A percentile compares a stretch with the other conserved stretches of the same genome.
phyloP scores from a whole-genome alignment of 2,329 filamentous ascomycete species.

The Pseudocercospora pini-densiflorae region DNA sequence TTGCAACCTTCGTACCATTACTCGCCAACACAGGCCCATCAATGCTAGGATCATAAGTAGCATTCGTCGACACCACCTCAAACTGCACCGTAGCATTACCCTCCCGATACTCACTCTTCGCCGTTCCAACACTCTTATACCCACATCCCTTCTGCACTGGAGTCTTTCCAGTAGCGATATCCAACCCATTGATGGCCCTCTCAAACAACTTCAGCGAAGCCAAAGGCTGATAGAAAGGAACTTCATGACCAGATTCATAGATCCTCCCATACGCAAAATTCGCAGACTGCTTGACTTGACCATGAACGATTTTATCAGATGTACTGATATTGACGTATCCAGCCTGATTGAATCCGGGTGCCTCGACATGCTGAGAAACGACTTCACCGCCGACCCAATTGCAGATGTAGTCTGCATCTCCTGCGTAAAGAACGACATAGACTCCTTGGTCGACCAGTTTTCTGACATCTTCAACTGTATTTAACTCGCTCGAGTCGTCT shows the following conservation, averaged over 20 bases:
- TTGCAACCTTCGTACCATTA: background rate
- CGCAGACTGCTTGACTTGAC: conserved; percentile 56
- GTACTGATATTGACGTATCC: conserved; percentile 49
- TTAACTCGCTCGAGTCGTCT: conserved; percentile 54
- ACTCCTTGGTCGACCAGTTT: conserved; percentile 38
- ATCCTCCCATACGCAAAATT: conserved; percentile 51
- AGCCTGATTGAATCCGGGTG: conserved; percentile 47
- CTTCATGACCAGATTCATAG: conserved; percentile 50
- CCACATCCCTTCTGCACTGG: background rate
- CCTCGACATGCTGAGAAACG: conserved; percentile 52
- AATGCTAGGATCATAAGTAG: background rate
- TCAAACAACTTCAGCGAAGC: conserved; percentile 53
- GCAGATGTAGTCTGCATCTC: conserved; percentile 63
- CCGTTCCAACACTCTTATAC: background rate
- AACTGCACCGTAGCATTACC: conserved; percentile 43
- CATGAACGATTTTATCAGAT: conserved; percentile 53
- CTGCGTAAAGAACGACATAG: conserved; percentile 55
- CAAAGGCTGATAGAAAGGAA: conserved; percentile 46
- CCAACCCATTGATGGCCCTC: conserved; percentile 34
- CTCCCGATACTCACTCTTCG: conserved; percentile 7
- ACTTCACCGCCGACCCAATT: conserved; percentile 59
- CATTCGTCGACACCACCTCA: background rate
- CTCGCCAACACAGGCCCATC: background rate
- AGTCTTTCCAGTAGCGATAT: background rate
- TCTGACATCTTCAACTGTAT: background rate